These are phyloP conservation scores for Ogataea wickerhamii DNA, from an alignment of 805 yeast species.

Conservation along the genomic window DNA sequence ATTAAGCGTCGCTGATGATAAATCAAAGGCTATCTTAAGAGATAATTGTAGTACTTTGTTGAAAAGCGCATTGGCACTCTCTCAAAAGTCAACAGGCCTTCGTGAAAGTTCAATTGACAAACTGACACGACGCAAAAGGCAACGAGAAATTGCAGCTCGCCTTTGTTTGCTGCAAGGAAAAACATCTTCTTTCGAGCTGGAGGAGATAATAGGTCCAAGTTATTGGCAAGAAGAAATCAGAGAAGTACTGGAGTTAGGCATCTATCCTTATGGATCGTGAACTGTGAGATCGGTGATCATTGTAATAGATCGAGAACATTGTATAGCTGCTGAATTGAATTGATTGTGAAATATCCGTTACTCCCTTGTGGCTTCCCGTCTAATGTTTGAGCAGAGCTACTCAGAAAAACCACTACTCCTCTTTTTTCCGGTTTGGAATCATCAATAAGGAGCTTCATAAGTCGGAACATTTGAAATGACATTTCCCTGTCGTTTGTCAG, in stretches of 20 bases:
- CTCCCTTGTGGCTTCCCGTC: slow-evolving; percentile 9
- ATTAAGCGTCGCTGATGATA: slow-evolving; percentile 30
- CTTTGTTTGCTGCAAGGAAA: slow-evolving; percentile 45
- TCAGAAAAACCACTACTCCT: slow-evolving; percentile 24
- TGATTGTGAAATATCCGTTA: slow-evolving; percentile 11
- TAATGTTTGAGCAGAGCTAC: slow-evolving; percentile 5
- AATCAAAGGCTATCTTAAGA: slow-evolving; percentile 30
- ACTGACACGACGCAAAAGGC: slow-evolving; percentile 37
- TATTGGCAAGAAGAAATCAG: slow-evolving; percentile 29
- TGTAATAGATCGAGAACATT: background rate
- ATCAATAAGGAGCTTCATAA: slow-evolving; percentile 19
- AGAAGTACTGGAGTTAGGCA: slow-evolving; percentile 23
- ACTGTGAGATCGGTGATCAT: no score
- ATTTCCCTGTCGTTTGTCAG: slow-evolving; percentile 23
- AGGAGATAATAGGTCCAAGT: slow-evolving; percentile 23
- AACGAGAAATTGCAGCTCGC: slow-evolving; percentile 43
- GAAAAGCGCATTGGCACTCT: slow-evolving; percentile 42
- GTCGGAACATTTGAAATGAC: slow-evolving; percentile 24
- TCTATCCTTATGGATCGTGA: slow-evolving; percentile 16
- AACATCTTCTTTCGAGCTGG: slow-evolving; percentile 20
- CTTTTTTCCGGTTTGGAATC: slow-evolving; percentile 2
- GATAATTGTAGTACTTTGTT: slow-evolving; percentile 41
- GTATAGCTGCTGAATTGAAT: background rate
- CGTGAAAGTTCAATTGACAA: slow-evolving; percentile 46
- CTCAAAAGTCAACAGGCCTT: slow-evolving; percentile 48